Evolutionary conservation across 495 filamentous ascomycete species (phyloP), one percentile per base, ranked within the genome.

Genomic region (Aspergillus diversus): DNA sequence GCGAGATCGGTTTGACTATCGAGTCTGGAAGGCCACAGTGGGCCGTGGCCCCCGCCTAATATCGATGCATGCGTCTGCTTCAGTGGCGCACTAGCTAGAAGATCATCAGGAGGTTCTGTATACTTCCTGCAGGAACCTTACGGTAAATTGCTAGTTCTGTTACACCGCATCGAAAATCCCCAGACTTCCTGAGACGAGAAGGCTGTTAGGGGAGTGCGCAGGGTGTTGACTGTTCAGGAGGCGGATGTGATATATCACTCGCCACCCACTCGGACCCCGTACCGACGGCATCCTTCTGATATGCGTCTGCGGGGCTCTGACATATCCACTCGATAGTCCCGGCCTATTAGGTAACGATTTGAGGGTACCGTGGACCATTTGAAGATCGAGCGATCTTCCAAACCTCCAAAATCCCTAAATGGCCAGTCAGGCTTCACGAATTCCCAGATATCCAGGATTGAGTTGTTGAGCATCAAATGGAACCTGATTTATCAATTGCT

Each of bases 191-290:
- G 15, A n/a, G 17, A 53, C 33, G 46, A 16, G 46, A 49, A 13
- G 13, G 1, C 13, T n/a, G 16, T n/a, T n/a, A 5, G 17, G 46
- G 15, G 2, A 27, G 21, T 27, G 21, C 21, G 21, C 21, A 27
- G 21, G 21, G 21, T 27, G 21, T 27, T 27, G 21, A 27, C 21
- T 33, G 27, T 53, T 33, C 50, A 53, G 50, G 50, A 33, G 50
- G 5, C 31, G 17, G 32, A 53, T 53, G 32, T 53, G 50, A 53
- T 53, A 33, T 53, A 53, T 53, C 50, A 53, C 50, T 53, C 17
- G 50, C 50, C 50, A 15, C 32, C 50, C 12, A 17, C 50, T 34
- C 46, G 4, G n/a, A 8, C 46, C 46, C n/a, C 21, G 21, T 27
- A 27, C 21, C 21, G 2, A 27, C 21, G 21, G 37, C 37, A 39